Evolutionary conservation across 1,139 yeast genomes (phyloP), one percentile per base, ranked within the genome.

Genomic region (Pichia sp.): DNA sequence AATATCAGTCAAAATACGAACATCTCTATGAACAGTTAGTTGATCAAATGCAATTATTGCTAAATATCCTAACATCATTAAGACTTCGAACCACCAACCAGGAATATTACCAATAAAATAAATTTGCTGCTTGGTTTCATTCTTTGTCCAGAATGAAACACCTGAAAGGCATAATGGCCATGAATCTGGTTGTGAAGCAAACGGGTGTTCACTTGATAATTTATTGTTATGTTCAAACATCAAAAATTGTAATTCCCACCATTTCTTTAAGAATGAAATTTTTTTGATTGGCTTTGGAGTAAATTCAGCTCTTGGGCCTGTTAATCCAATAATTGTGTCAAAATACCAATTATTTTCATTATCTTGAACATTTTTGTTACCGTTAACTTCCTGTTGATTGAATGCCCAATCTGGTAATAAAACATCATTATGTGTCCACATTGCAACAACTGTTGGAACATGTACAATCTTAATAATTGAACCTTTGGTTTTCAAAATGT

Each of bases 151-250:
- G 77, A 93, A 93, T 1, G 97, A 89, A 33, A 93, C 97, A 60
- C 99, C 99, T 16, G 88, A 80, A 52, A 86, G 70, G 46, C 95
- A 80, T 60, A 88, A 77, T n/a, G 99, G 99, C 99, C 99, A 93
- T 9, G 86, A 73, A 58, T 83, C 80, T 5, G 99, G 99, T 58
- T 83, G 85, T 6, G 97, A 88, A 10, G 98, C 96, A 73, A 88
- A 95, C 48, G 99, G 99, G 69, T 93, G 99, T 42, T 87, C 89
- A 19, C 93, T 77, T 6, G 93, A 79, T 61, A 93, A 75, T 61
- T 85, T 83, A 70, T 91, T 93, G 72, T 93, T 93, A 65, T 91
- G 96, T 58, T 84, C 82, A 75, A 93, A 90, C 99, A 93, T 93
- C 58, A 81, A 76, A 44, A 76, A 69, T 72, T 93, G 99, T 58